phyloP scores from a whole-genome alignment of 2,329 filamentous ascomycete genomes.

The Escovopsis weberi region DNA sequence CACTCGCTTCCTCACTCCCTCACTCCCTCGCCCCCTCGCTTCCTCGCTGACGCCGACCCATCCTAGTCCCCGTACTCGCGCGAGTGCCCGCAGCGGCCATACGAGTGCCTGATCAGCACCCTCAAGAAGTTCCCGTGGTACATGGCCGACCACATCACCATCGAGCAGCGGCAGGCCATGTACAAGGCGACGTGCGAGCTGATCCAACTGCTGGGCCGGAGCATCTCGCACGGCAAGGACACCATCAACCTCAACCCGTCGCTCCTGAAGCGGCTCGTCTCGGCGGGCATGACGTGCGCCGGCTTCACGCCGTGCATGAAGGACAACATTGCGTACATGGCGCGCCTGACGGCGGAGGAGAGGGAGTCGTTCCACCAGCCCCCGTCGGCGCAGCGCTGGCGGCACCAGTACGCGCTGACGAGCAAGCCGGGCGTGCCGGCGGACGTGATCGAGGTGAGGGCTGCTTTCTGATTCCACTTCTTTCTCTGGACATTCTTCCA shows the following conservation, averaged over 20 bases:
- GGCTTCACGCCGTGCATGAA: conserved; percentile 49
- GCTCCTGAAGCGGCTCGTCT: conserved; percentile 38
- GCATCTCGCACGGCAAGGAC: conserved; percentile 25
- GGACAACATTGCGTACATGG: conserved; percentile 37
- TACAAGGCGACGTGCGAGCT: conserved; percentile 37
- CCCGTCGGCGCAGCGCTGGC: conserved; percentile 32
- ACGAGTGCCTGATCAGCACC: conserved; percentile 50
- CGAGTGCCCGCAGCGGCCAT: conserved; percentile 49
- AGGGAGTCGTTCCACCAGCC: conserved; percentile 29
- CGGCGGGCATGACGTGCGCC: conserved; percentile 39
- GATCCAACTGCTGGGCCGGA: conserved; percentile 28
- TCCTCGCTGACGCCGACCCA: conserved; percentile 2
- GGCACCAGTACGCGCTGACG: conserved; percentile 35
- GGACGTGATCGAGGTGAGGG: conserved; percentile 41
- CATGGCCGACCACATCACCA: conserved; percentile 39
- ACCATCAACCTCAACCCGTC: conserved; percentile 32
- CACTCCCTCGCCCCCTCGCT: too few relatives aligned
- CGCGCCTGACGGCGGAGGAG: conserved; percentile 15
- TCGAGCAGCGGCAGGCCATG: conserved; percentile 39
- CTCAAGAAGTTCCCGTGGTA: conserved; percentile 50
- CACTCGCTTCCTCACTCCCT: not conserved
- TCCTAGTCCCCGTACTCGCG: conserved; percentile 48
- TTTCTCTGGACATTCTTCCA: not conserved
- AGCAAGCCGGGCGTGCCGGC: conserved; percentile 32
- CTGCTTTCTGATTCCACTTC: not conserved